These are phyloP conservation scores for Phaeosphaeriaceae sp. DNA, from an alignment of 2,329 filamentous ascomycete genomes.

Conservation along the genomic window DNA sequence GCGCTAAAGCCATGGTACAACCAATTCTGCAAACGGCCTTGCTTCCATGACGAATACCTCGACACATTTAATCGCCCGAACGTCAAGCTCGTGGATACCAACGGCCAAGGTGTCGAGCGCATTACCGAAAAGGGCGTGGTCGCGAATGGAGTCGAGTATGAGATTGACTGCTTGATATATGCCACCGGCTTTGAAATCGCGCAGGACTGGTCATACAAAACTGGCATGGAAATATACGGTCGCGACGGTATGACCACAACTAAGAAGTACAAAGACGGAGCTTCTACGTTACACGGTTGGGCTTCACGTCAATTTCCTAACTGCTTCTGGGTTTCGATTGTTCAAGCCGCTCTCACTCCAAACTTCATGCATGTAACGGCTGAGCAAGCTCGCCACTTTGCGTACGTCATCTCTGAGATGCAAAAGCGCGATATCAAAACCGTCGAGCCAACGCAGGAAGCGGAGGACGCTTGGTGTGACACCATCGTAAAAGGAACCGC, in stretches of 20 bases:
- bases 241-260: constrained; percentile 54
- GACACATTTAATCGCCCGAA: constrained; percentile 64
- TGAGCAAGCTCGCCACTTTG: constrained; percentile 50
- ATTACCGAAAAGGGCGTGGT: constrained; percentile 53
- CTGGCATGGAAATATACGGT: constrained; percentile 52
- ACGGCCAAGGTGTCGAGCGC: constrained; percentile 59
- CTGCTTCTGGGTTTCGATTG: constrained; percentile 53
- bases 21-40: constrained; percentile 68
- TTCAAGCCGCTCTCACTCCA: constrained; percentile 29
- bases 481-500: constrained; percentile 51
- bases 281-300: constrained; percentile 62
- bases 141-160: constrained; percentile 56
- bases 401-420: constrained; percentile 53
- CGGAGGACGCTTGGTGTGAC: constrained; percentile 57
- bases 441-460: constrained; percentile 56
- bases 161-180: constrained; percentile 57
- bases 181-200: constrained; percentile 54
- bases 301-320: constrained; percentile 62
- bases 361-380: constrained; percentile 37
- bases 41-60: constrained; percentile 68
- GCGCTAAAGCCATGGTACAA: constrained; percentile 67
- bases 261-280: constrained; percentile 56
- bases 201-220: constrained; percentile 40
- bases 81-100: constrained; percentile 68
- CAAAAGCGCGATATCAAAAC: constrained; percentile 34